Evolutionary conservation across 225 moss, liverwort and hornwort genomes (phyloP), one percentile per base, ranked within the genome.

Genomic region (Anthoceros angustus): DNA sequence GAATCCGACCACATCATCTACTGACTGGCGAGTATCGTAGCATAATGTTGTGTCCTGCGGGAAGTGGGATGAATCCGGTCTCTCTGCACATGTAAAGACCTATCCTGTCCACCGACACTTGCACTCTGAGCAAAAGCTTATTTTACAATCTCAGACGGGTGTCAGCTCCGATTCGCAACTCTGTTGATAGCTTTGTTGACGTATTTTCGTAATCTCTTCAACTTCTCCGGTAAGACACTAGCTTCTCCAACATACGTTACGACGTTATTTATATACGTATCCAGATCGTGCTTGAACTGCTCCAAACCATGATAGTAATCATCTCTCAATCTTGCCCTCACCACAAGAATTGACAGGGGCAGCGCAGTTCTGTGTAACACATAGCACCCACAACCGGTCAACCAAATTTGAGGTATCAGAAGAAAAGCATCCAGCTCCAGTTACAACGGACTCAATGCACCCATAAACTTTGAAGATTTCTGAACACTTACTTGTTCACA

Each of bases 301-400:
- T 83, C 80, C 62, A 79, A 68, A 69, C 92, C 84, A 61, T 88
- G 98, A 60, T 98, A 98, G 64, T 87, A 98, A 66, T 87, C 82
- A 72, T 75, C 77, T 66, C 63, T 77, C 68, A 98, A 66, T 71
- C 98, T 86, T 63, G 81, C 82, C 69, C 81, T 84, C 61, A 98
- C 77, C 20, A 72, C 82, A n/a, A 81, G 82, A 74, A 92, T 73
- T n/a, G 89, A 82, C 68, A 98, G 70, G 8, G 98, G 98, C 62
- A 98, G 83, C 23, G 98, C 82, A 12, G 83, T 80, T 45, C 92
- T 92, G 79, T 0, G 32, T 23, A 15, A 20, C 61, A 21, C 2
- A 62, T 8, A 21, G 0, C 60, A 42, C 8, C 10, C 46, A 32
- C 71, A 66, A 42, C 42, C 42, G 42, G 42, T 66, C 23, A 62